Conservation (phyloP, 768 basidiomycete species). For the Russula griseocarnosa region DNA sequence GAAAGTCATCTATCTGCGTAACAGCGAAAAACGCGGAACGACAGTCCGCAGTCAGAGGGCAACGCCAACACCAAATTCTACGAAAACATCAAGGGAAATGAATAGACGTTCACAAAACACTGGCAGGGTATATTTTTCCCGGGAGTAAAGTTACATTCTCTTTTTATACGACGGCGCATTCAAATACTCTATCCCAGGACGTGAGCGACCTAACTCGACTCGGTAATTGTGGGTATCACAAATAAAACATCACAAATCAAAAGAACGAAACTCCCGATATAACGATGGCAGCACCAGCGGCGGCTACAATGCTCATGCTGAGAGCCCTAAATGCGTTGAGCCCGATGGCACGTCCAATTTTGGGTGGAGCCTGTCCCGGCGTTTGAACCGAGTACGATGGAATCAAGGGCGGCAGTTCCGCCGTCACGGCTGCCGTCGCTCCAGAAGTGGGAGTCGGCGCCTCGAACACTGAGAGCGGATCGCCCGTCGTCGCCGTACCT, state of each 20-base stretch:
- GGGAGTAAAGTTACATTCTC: not conserved
- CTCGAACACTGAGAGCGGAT: constrained; percentile 7
- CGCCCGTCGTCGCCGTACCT: not conserved
- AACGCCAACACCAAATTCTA: not conserved
- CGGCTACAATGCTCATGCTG: not conserved
- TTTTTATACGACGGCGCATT: not conserved
- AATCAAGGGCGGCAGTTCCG: not conserved
- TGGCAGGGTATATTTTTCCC: not conserved
- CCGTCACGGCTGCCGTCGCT: not conserved
- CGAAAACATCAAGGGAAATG: not conserved
- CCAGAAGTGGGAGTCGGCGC: not conserved
- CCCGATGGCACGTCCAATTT: not conserved
- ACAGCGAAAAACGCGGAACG: not conserved
- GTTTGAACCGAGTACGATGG: not conserved
- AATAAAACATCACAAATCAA: constrained; percentile 1
- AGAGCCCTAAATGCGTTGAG: not conserved
- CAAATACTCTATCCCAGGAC: not conserved
- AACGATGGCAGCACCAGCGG: not conserved
- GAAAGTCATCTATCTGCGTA: not conserved
- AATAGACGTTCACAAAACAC: not conserved
- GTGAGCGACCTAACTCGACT: not conserved
- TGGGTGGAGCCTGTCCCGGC: not conserved
- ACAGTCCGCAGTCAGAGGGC: not conserved
- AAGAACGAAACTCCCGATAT: not conserved
- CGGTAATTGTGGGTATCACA: not conserved